phyloP scores from a whole-genome alignment of 1,284 basidiomycete genomes.

The Schizophyllum amplum region DNA sequence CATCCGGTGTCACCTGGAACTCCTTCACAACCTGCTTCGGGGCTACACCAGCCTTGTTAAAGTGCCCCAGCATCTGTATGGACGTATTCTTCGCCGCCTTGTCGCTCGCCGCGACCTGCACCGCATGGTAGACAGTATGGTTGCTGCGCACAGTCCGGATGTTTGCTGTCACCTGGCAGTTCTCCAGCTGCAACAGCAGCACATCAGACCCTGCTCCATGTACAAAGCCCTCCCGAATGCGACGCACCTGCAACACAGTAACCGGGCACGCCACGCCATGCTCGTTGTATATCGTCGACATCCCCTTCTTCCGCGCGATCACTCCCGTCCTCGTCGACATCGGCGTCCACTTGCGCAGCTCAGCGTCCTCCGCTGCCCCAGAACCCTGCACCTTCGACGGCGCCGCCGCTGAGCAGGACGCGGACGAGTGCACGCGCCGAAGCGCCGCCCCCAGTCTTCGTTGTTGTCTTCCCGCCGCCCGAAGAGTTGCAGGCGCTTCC shows the following conservation, averaged over 20 bases:
- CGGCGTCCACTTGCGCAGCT: constrained; percentile 70
- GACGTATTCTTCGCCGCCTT: constrained; percentile 60
- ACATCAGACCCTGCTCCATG: too few species aligned
- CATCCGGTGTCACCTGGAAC: constrained; percentile 86
- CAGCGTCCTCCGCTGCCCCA: neutral
- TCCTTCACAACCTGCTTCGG: constrained; percentile 87
- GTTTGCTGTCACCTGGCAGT: constrained; percentile 81
- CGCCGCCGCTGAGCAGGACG: neutral
- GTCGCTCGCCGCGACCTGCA: constrained; percentile 80
- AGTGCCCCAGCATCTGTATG: constrained; percentile 80
- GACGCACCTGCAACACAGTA: constrained; percentile 85
- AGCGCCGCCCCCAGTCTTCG: neutral
- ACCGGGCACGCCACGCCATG: constrained; percentile 85
- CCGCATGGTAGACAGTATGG: constrained; percentile 72
- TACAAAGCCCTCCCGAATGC: too few species aligned
- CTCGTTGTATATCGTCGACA: constrained; percentile 91
- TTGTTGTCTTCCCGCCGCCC: neutral
- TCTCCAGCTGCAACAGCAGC: constrained; percentile 52
- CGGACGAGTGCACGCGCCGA: constrained; percentile 20
- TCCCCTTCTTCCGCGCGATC: constrained; percentile 92
- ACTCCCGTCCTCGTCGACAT: constrained; percentile 87
- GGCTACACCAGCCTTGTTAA: constrained; percentile 72
- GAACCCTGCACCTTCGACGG: neutral
- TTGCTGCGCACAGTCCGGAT: constrained; percentile 54
- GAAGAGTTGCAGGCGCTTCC: neutral